Evolutionary conservation across 192 early-diverging fungal species (phyloP).

Genomic region (Lobosporangium transversale): DNA sequence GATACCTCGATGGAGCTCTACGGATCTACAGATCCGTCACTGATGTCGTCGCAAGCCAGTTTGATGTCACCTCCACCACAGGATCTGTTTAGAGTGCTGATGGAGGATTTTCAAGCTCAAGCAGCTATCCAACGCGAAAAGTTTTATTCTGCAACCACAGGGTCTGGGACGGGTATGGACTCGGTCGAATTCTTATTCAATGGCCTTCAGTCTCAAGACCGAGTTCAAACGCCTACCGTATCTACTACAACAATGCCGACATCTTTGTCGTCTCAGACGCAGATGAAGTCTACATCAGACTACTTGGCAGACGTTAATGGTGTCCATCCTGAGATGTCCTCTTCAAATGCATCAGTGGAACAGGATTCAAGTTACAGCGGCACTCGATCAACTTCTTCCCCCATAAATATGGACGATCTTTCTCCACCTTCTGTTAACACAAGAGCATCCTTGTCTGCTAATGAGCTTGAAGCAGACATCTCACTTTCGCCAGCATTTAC

Average conservation of each 20-base stretch:
- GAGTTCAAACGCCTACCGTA: conserved; percentile 3
- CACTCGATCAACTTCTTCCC: not conserved
- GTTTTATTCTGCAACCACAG: conserved; percentile 31
- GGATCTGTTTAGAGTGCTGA: conserved; percentile 40
- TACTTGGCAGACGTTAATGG: conserved; percentile 17
- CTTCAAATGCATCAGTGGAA: not conserved
- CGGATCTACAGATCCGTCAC: conserved; percentile 10
- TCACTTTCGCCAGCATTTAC: conserved; percentile 19
- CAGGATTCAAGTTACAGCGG: not conserved
- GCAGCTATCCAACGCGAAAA: conserved; percentile 41
- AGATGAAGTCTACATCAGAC: conserved; percentile 7
- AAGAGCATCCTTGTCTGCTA: not conserved
- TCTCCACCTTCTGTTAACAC: not conserved
- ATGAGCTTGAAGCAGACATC: not conserved
- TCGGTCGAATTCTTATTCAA: conserved; percentile 44
- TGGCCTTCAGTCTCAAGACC: conserved; percentile 20
- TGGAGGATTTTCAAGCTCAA: conserved; percentile 43
- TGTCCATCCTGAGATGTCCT: not conserved
- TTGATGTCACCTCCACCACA: conserved; percentile 27
- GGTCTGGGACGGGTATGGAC: conserved; percentile 30
- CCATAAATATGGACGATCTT: conserved; percentile 2
- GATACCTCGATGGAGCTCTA: conserved; percentile 43
- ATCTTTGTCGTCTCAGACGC: not conserved
- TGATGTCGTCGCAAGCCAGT: not conserved
- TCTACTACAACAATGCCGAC: not conserved